phyloP scores from a whole-genome alignment of 2,329 filamentous ascomycete species.

The Ciborinia camelliae region DNA sequence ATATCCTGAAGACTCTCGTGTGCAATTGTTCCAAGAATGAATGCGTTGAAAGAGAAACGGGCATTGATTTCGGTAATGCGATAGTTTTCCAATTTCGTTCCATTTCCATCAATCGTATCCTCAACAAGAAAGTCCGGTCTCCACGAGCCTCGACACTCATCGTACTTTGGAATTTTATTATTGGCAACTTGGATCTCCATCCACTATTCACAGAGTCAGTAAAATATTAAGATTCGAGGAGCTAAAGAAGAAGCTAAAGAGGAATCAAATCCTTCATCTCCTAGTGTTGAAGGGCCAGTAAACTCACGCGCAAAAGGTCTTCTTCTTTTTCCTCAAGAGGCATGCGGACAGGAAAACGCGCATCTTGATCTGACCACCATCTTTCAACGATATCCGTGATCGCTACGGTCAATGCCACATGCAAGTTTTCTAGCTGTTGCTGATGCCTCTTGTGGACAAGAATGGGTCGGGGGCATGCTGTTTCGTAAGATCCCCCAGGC shows the following conservation, averaged over 20 bases:
- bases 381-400: conserved; percentile 11
- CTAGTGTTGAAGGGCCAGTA: background rate
- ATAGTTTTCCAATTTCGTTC: background rate
- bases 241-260: too few species aligned
- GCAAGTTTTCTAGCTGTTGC: background rate
- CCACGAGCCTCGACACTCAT: background rate
- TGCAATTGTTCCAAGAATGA: background rate
- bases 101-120: background rate
- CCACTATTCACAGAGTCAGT: background rate
- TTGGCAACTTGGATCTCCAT: background rate
- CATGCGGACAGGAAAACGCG: background rate
- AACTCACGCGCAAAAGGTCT: background rate
- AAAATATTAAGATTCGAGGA: background rate
- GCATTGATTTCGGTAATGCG: conserved; percentile 6
- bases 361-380: background rate
- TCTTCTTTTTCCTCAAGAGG: background rate
- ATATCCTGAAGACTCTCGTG: background rate
- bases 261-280: background rate
- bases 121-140: conserved; percentile 9
- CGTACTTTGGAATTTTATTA: background rate
- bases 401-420: background rate
- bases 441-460: background rate
- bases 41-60: conserved; percentile 4
- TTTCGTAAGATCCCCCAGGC: background rate
- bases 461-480: conserved; percentile 5